Base-by-base conservation (phyloP, 257 asterid species). In the Solanum chiquidenum region DNA sequence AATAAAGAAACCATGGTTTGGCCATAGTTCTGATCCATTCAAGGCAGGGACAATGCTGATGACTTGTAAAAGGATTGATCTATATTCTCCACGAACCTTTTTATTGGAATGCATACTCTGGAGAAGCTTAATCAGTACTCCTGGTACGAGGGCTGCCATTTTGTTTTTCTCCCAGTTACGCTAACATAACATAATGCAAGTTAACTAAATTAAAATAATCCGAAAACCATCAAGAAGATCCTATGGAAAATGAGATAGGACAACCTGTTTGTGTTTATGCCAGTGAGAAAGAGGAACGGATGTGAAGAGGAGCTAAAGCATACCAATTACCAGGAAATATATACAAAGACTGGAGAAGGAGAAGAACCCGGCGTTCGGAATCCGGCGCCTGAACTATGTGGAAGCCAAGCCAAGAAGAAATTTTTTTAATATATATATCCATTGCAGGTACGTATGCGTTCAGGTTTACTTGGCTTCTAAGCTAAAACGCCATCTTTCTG, bases 31-130 rank as follows among this genome's bases (percentile, higher is more conserved):
- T 0, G 96, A 90, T 12, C 98, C 98, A 0, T 91, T 88, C 86
- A 95, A 88, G 40, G 98, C 98, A 3, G 98, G 98, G 31, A 96
- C 98, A 20, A 96, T 95, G 94, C 95, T 94, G 92, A 94, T 93
- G 38, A 94, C 98, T 85, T 96, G 98, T 42, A 96, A 83, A 2
- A 94, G 94, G 52, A 94, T 85, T 4, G 98, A 94, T 8, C 98
- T 86, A 29, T 96, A 72, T 84, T 93, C 98, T 1, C 99, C 98
- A 0, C 96, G 93, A 29, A 95, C 93, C 80, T 94, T 95, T 3
- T 89, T 74, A 91, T 90, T 93, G 55, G 99, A 93, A 75, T 95
- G 85, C 12, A 94, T 94, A 11, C 89, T 93, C 85, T 94, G 95
- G 42, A 96, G 97, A 88, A 96, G 98, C 85, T 94, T 94, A 72